phyloP scores from a whole-genome alignment of 2,329 filamentous ascomycete species.

The Lasiodiplodia theobromae region DNA sequence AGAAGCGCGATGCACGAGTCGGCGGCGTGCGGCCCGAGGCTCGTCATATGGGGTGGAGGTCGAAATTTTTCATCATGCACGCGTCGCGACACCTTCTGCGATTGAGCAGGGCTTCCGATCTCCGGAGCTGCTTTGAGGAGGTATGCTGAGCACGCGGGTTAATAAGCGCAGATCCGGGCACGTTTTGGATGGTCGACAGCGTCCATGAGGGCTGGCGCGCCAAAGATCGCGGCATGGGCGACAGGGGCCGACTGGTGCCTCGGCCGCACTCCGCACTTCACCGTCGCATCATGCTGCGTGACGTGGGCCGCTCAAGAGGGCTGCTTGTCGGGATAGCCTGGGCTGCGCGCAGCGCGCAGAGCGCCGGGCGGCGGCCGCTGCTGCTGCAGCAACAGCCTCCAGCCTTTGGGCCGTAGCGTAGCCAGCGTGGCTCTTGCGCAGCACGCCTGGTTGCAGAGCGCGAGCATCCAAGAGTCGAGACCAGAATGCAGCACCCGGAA shows the following conservation, averaged over 20 bases:
- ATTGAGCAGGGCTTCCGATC: constrained; percentile 7
- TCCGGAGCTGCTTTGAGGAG: constrained; percentile 18
- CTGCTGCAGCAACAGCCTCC: neutral
- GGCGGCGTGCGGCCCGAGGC: constrained; percentile 13
- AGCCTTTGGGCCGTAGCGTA: constrained; percentile 22
- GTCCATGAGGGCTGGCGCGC: neutral
- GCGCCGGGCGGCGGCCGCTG: neutral
- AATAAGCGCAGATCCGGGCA: constrained; percentile 13
- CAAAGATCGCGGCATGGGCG: neutral
- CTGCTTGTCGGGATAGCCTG: constrained; percentile 7
- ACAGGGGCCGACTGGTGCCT: neutral
- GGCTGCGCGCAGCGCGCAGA: constrained; percentile 6
- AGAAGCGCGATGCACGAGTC: constrained; percentile 13
- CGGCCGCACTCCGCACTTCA: constrained; percentile 15
- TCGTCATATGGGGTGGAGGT: neutral
- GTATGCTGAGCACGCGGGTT: constrained; percentile 3
- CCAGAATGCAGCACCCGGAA: constrained; percentile 20
- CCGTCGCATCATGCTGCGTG: constrained; percentile 20
- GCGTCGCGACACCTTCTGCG: constrained; percentile 16
- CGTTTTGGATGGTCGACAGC: constrained; percentile 9
- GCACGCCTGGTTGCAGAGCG: neutral
- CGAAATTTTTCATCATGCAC: constrained; percentile 18
- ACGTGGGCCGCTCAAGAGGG: constrained; percentile 14
- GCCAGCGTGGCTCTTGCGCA: constrained; percentile 16
- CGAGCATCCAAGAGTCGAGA: neutral